Percentiles rank a stretch among this genome's conserved stretches.
Conservation (phyloP, 169 alveolate species). For the Plasmodium knowlesi region DNA sequence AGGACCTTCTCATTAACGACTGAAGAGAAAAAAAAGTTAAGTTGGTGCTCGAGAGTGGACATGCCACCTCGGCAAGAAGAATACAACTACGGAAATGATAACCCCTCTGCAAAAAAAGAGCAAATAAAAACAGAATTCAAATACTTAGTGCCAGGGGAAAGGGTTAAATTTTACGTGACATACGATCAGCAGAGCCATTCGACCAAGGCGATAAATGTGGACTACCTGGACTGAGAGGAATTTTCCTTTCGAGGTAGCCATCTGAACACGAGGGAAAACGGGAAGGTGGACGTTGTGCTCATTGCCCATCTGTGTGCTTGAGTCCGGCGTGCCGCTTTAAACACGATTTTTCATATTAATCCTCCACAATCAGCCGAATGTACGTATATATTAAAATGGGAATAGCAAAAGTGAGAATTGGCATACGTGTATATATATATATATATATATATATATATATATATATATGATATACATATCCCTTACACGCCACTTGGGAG, state of each 20-base stretch:
- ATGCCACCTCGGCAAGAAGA: constrained; percentile 3
- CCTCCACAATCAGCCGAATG: neutral
- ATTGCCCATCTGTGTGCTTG: neutral
- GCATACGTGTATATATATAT: neutral
- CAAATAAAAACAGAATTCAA: constrained; percentile 49
- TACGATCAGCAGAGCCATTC: constrained; percentile 42
- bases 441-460: too few relatives aligned
- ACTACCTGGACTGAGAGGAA: constrained; percentile 14
- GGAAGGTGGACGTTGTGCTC: neutral
- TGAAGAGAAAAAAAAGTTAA: constrained; percentile 40
- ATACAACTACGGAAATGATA: constrained; percentile 7
- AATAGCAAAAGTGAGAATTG: neutral
- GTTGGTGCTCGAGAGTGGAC: constrained; percentile 26
- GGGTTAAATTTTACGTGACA: constrained; percentile 38
- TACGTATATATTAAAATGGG: neutral
- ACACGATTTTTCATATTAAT: too few relatives aligned
- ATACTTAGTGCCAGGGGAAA: constrained; percentile 57
- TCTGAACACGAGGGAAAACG: too few relatives aligned
- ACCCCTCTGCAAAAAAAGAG: constrained; percentile 3
- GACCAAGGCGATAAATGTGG: constrained; percentile 52
- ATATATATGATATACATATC: too few relatives aligned
- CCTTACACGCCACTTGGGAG: neutral
- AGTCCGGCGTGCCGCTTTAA: neutral
- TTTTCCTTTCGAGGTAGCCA: too few relatives aligned
- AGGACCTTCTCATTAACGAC: constrained; percentile 29